Evolutionary conservation across 352 stramenopile genomes (phyloP).

Genomic region (Phytophthora ohioensis): DNA sequence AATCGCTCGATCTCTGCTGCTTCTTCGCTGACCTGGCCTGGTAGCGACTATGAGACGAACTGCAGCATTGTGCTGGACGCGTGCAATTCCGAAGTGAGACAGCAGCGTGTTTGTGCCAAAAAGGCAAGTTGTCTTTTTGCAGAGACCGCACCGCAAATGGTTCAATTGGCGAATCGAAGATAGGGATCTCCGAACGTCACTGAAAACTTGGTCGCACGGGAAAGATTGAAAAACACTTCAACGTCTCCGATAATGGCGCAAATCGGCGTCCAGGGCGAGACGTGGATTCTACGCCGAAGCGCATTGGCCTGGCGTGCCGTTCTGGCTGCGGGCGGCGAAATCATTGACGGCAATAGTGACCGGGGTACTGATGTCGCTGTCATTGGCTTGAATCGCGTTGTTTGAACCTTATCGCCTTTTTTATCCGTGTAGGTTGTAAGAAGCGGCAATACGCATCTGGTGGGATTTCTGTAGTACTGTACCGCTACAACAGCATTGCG

Average conservation of each 20-base stretch:
- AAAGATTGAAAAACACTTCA: not conserved
- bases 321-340: too few relatives aligned
- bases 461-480: too few relatives aligned
- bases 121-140: slow-evolving; percentile 16
- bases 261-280: not conserved
- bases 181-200: slow-evolving; percentile 4
- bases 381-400: too few relatives aligned
- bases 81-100: slow-evolving; percentile 3
- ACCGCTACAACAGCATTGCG: too few relatives aligned
- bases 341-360: too few relatives aligned
- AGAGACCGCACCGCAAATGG: not conserved
- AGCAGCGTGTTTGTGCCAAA: not conserved
- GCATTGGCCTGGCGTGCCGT: not conserved
- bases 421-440: too few relatives aligned
- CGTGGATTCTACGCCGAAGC: slow-evolving; percentile 8
- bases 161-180: slow-evolving; percentile 11
- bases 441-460: too few relatives aligned
- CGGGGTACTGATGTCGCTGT: too few relatives aligned
- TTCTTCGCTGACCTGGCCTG: not conserved
- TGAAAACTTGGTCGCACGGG: not conserved
- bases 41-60: not conserved
- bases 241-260: not conserved
- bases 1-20: slow-evolving; percentile 51
- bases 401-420: too few relatives aligned
- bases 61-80: slow-evolving; percentile 27